These are phyloP conservation scores for Trichoderma breve DNA, from an alignment of 2,329 filamentous ascomycete species.

Conservation along the genomic window DNA sequence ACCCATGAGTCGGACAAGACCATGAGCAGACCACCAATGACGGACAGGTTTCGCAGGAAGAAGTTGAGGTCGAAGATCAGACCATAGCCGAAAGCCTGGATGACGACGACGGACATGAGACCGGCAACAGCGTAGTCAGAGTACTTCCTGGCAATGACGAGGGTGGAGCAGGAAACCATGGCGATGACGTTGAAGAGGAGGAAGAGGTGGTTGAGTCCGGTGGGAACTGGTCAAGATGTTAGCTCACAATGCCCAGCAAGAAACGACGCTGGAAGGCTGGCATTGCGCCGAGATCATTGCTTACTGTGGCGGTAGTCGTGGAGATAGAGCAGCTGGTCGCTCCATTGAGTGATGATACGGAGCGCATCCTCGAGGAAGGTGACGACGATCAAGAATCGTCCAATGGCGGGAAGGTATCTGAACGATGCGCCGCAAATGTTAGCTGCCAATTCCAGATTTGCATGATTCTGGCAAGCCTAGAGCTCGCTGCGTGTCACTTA, in stretches of 20 bases:
- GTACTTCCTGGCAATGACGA: constrained; percentile 90
- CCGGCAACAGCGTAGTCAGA: constrained; percentile 90
- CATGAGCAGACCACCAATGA: constrained; percentile 96
- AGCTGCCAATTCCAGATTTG: neutral
- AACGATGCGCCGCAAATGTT: neutral
- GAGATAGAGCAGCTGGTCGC: constrained; percentile 88
- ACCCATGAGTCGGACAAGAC: constrained; percentile 98
- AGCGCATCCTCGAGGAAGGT: constrained; percentile 97
- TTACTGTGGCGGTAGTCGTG: constrained; percentile 91
- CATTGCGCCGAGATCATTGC: constrained; percentile 32
- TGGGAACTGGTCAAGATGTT: constrained; percentile 64
- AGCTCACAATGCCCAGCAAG: constrained; percentile 23
- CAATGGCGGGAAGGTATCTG: constrained; percentile 91
- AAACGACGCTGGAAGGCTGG: neutral
- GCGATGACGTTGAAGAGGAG: constrained; percentile 84
- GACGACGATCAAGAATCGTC: constrained; percentile 95
- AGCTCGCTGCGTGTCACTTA: constrained; percentile 41
- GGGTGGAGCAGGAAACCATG: constrained; percentile 76
- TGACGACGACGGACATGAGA: constrained; percentile 85
- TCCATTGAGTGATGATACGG: constrained; percentile 96
- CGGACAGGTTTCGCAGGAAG: constrained; percentile 97
- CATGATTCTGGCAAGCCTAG: neutral
- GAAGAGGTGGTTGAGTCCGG: constrained; percentile 87
- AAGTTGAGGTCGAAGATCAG: constrained; percentile 99
- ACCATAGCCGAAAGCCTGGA: constrained; percentile 93